Conservation (phyloP, 176 grass and related monocot species). For the Tuctoria greenei region DNA sequence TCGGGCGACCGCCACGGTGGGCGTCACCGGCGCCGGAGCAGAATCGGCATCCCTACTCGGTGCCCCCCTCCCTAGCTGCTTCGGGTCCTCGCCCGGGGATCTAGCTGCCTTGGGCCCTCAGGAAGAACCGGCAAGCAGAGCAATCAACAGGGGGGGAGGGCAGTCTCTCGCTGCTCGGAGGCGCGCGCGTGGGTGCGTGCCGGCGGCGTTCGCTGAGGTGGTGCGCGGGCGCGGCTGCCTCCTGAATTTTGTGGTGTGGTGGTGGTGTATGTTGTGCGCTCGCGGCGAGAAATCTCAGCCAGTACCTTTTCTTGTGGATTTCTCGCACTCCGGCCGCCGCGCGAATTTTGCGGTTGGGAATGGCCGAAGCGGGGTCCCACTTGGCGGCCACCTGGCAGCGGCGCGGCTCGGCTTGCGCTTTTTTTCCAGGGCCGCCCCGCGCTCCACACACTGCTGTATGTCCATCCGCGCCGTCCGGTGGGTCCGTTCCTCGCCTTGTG, state of each 20-base stretch:
- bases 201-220: constrained; percentile 28
- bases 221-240: not conserved
- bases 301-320: constrained; percentile 95
- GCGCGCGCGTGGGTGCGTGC: not conserved
- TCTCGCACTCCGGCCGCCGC: constrained; percentile 29
- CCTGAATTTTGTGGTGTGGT: no score
- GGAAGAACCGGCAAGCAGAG: not conserved
- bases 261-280: constrained; percentile 37
- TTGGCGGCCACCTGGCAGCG: constrained; percentile 43
- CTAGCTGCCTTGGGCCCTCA: not conserved
- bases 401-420: constrained; percentile 51
- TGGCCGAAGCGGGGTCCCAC: constrained; percentile 11
- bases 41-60: constrained; percentile 31
- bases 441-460: constrained; percentile 17
- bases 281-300: constrained; percentile 76
- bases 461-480: not conserved
- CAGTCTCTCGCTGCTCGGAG: not conserved
- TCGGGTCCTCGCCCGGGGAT: constrained; percentile 16
- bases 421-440: constrained; percentile 39
- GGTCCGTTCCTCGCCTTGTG: not conserved
- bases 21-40: constrained; percentile 39
- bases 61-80: no score
- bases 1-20: constrained; percentile 48
- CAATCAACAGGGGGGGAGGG: no score
- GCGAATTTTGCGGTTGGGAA: constrained; percentile 32